Base-by-base conservation (phyloP, 371 early-diverging fungal genomes). In the Rhizopus stolonifer region DNA sequence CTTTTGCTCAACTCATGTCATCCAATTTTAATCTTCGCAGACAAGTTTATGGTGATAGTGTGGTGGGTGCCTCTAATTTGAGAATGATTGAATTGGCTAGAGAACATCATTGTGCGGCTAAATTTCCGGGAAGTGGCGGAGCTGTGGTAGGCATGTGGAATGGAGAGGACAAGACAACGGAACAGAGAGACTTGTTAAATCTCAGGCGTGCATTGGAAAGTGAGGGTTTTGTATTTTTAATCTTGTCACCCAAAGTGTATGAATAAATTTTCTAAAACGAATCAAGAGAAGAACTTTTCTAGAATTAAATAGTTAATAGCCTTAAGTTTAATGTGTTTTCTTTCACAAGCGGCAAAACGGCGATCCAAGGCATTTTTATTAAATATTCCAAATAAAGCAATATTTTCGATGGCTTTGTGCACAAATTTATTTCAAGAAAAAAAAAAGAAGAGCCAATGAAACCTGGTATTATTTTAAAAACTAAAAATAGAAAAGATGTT, bases 101-200 rank as follows among this genome's bases (percentile, higher is more conserved):
- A 25, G 47, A 70, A 11, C 58, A 75, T 49, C 48, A 66, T 1
- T 77, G 75, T 46, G 76, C 64, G 10, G 79, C 79, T 34, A 81
- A 81, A 39, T 79, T 81, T 49, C 63, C 79, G 3, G 81, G 81
- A 4, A 74, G 74, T 22, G 81, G 81, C n/a, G 81, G 81, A 17
- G 74, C 79, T 4, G 48, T 81, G n/a, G 64, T 81, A 4, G 70
- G 74, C 32, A 64, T 77, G 67, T 73, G 70, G 74, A 58, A 69
- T 44, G 72, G 73, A 3, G 15, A 42, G 10, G 49, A 65, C 24
- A 21, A 54, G 17, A 40, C 31, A 3, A 33, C 49, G 0, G 58
- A 62, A 8, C 39, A 43, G n/a, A 46, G 56, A 15, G 69, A 73
- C 49, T 46, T 73, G 40, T 22, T 60, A 3, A 40, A 51, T 4